Percentiles rank a stretch among this genome's conserved stretches.
Conservation (phyloP, 768 basidiomycete species). For the Hericium rajendrae region DNA sequence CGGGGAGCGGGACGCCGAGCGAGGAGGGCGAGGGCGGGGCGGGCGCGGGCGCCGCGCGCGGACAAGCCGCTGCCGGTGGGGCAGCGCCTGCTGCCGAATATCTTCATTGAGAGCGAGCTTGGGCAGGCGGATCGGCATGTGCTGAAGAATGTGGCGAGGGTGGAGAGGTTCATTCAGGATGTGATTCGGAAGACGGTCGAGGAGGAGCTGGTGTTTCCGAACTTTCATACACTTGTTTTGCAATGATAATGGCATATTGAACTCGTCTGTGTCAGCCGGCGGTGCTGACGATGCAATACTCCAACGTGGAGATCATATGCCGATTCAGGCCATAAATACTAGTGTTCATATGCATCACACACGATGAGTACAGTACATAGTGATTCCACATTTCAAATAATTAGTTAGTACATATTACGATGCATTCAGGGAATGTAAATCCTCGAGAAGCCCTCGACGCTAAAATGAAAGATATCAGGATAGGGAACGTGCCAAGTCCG, state of each 20-base stretch:
- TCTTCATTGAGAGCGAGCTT: slow-evolving; percentile 93
- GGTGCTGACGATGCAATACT: no score
- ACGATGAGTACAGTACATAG: no score
- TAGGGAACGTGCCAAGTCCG: background rate
- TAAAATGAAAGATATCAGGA: slow-evolving; percentile 12
- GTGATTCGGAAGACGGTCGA: slow-evolving; percentile 91
- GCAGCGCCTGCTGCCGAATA: slow-evolving; percentile 73
- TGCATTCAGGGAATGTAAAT: slow-evolving; percentile 43
- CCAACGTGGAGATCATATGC: no score
- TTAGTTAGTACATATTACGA: background rate
- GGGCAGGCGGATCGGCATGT: slow-evolving; percentile 95
- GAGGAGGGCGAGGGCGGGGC: slow-evolving; percentile 33
- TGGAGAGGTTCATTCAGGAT: slow-evolving; percentile 93
- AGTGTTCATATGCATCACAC: no score
- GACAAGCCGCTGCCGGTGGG: slow-evolving; percentile 72
- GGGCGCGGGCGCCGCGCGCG: slow-evolving; percentile 27
- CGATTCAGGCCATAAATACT: no score
- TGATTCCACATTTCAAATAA: background rate
- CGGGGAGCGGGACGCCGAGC: slow-evolving; percentile 37
- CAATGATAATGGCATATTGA: background rate
- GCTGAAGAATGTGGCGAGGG: slow-evolving; percentile 87
- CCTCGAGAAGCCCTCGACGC: slow-evolving; percentile 47
- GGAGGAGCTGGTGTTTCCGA: slow-evolving; percentile 93
- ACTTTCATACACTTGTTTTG: slow-evolving; percentile 68
- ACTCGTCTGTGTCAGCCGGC: no score